phyloP scores from a whole-genome alignment of 306 rosid genomes.

The Begonia loranthoides region DNA sequence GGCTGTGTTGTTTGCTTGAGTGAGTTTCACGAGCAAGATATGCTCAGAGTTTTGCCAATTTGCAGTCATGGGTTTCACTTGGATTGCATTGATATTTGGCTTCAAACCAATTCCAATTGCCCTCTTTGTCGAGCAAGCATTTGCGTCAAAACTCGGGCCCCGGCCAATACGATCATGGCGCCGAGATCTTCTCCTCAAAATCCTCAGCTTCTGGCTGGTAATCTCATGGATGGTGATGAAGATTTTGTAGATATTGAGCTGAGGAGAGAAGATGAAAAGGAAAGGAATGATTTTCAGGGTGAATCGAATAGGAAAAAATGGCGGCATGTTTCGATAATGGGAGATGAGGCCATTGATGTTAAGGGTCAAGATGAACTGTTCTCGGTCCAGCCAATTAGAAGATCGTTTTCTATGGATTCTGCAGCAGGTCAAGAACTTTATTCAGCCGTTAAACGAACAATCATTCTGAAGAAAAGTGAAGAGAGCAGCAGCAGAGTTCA shows the following conservation, averaged over 20 bases:
- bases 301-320: slow-evolving; percentile 26
- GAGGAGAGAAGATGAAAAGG: slow-evolving; percentile 29
- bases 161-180: slow-evolving; percentile 31
- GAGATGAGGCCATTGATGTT: slow-evolving; percentile 50
- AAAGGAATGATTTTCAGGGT: slow-evolving; percentile 22
- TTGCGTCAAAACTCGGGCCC: slow-evolving; percentile 44
- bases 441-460: slow-evolving; percentile 26
- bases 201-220: slow-evolving; percentile 31
- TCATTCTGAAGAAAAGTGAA: background rate
- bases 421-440: slow-evolving; percentile 42
- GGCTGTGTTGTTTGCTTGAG: slow-evolving; percentile 65
- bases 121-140: slow-evolving; percentile 89
- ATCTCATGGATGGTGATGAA: slow-evolving; percentile 44
- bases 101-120: slow-evolving; percentile 77
- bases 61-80: slow-evolving; percentile 80
- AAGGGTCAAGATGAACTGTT: slow-evolving; percentile 45
- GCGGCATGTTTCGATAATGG: slow-evolving; percentile 51
- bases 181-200: slow-evolving; percentile 81
- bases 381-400: slow-evolving; percentile 39
- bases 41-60: slow-evolving; percentile 70
- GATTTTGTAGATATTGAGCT: slow-evolving; percentile 65
- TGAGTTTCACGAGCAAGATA: slow-evolving; percentile 62
- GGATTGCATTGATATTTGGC: slow-evolving; percentile 95
- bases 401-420: slow-evolving; percentile 70
- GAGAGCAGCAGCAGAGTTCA: slow-evolving; percentile 12